Percentiles rank a stretch among this genome's conserved stretches.
phyloP scores from a whole-genome alignment of 1,284 basidiomycete species.

The Schizopora paradoxa region DNA sequence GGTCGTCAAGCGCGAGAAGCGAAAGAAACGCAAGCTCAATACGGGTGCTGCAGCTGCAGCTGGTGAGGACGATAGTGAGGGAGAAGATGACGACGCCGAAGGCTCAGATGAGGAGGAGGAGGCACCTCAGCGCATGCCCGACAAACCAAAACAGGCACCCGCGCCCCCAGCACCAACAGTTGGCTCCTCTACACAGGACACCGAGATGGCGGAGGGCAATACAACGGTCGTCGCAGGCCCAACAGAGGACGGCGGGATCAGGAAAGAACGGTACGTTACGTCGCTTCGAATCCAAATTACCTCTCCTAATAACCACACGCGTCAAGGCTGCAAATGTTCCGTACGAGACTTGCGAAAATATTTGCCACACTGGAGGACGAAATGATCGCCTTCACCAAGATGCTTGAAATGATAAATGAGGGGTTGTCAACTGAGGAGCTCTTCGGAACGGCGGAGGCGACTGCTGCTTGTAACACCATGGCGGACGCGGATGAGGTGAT shows the following conservation, averaged over 20 bases:
- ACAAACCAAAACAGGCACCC: slow-evolving; percentile 25
- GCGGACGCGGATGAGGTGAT: slow-evolving; percentile 81
- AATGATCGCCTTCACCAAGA: slow-evolving; percentile 61
- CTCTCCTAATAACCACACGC: neutral
- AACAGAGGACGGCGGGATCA: slow-evolving; percentile 37
- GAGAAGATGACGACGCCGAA: slow-evolving; percentile 43
- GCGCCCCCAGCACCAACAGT: slow-evolving; percentile 31
- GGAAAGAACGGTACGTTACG: slow-evolving; percentile 50
- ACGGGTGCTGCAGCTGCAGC: slow-evolving; percentile 43
- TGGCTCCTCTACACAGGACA: slow-evolving; percentile 11
- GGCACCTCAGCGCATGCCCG: slow-evolving; percentile 46
- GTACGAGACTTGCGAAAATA: slow-evolving; percentile 63
- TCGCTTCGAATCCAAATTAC: neutral
- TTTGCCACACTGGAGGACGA: slow-evolving; percentile 70
- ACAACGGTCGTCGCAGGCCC: slow-evolving; percentile 28
- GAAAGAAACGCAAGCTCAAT: slow-evolving; percentile 80
- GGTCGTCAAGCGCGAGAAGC: slow-evolving; percentile 76
- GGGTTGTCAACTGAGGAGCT: slow-evolving; percentile 63
- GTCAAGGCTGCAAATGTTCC: slow-evolving; percentile 73
- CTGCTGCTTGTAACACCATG: slow-evolving; percentile 73
- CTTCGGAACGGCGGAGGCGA: slow-evolving; percentile 81
- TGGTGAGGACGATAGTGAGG: slow-evolving; percentile 31
- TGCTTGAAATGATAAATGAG: slow-evolving; percentile 77
- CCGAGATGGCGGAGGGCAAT: slow-evolving; percentile 56
- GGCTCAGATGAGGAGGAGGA: slow-evolving; percentile 49